These are phyloP conservation scores for Trichoderma semiorbis DNA, from an alignment of 2,329 filamentous ascomycete species.

Conservation along the genomic window DNA sequence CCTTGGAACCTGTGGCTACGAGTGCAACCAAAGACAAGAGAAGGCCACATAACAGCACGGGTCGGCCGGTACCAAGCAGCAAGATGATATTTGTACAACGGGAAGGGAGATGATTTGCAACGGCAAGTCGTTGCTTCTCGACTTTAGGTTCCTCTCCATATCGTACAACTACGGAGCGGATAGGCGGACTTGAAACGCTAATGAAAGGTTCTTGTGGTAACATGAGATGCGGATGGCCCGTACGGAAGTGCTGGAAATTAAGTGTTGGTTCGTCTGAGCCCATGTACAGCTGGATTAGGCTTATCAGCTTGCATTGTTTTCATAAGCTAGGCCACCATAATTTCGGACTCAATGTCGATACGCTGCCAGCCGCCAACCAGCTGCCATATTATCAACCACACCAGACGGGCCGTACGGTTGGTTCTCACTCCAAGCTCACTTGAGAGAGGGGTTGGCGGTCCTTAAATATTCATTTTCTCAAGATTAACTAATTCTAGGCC, in stretches of 20 bases:
- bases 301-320: not conserved
- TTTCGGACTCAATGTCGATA: not conserved
- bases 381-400: not conserved
- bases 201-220: not conserved
- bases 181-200: not conserved
- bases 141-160: not conserved
- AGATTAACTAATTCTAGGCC: not conserved
- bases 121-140: not conserved
- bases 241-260: not conserved
- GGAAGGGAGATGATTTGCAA: not conserved
- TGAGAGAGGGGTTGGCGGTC: not conserved
- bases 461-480: not conserved
- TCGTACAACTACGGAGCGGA: not conserved
- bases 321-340: not conserved
- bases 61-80: not conserved
- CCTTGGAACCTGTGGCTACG: not conserved
- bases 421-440: not conserved
- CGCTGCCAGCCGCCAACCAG: conserved; percentile 6
- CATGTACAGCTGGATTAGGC: not conserved
- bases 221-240: not conserved
- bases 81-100: not conserved
- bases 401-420: not conserved
- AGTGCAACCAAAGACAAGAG: not conserved
- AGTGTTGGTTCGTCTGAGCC: not conserved
- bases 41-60: not conserved